Conservation (phyloP, 2,329 filamentous ascomycete species). For the Periconia sp. region DNA sequence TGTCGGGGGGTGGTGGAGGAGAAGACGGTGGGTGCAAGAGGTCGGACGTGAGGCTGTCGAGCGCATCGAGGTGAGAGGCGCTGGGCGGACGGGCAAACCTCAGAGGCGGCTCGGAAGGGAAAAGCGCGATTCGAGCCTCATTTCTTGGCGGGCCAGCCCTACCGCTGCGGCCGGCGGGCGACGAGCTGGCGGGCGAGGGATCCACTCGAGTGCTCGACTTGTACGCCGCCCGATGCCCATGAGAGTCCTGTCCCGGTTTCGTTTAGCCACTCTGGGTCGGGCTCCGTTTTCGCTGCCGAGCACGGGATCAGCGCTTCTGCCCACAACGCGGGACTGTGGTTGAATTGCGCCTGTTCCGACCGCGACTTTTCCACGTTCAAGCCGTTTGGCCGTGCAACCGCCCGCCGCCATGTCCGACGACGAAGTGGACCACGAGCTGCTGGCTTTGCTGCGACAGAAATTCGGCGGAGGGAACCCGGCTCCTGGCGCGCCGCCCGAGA, state of each 20-base stretch:
- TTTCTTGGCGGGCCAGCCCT: constrained; percentile 24
- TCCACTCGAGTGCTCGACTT: no score
- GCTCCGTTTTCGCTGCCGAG: background rate
- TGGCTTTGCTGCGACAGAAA: constrained; percentile 84
- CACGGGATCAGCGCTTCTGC: no score
- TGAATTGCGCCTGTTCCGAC: no score
- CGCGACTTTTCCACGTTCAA: no score
- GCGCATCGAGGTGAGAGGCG: constrained; percentile 7
- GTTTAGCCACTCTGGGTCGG: no score
- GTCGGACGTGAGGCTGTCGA: constrained; percentile 8
- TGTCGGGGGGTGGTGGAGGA: constrained; percentile 8
- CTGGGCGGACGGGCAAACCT: constrained; percentile 11
- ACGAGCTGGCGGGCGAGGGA: no score
- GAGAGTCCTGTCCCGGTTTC: no score
- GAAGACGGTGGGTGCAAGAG: constrained; percentile 8
- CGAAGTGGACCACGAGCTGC: constrained; percentile 85
- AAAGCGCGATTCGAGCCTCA: constrained; percentile 27
- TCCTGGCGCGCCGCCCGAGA: constrained; percentile 69
- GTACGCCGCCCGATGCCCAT: no score
- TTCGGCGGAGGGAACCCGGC: constrained; percentile 65
- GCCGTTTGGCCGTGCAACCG: no score
- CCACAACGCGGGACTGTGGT: no score
- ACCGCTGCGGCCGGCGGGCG: no score
- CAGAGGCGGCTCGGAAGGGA: constrained; percentile 7
- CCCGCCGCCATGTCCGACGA: constrained; percentile 86